Conservation (phyloP, 768 basidiomycete species). For the Suillus alpinus region DNA sequence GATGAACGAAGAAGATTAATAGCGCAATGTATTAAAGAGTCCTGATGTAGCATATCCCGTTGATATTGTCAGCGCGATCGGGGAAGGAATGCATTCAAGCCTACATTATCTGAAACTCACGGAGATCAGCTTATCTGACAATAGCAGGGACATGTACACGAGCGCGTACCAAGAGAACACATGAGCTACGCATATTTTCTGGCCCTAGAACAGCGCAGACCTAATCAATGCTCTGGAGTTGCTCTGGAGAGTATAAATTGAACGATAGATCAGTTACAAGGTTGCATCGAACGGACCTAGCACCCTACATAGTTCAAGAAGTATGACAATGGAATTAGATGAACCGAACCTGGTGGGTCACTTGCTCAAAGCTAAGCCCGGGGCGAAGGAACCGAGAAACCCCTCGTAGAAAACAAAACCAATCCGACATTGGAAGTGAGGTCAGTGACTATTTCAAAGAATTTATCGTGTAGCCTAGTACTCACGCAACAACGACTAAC, state of each 20-base stretch:
- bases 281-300: background rate
- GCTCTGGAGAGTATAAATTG: slow-evolving; percentile 40
- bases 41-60: too few species aligned
- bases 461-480: background rate
- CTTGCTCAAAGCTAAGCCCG: background rate
- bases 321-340: too few species aligned
- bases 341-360: slow-evolving; percentile 51
- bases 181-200: too few species aligned
- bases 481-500: slow-evolving; percentile 27
- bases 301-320: slow-evolving; percentile 57
- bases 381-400: background rate
- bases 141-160: too few species aligned
- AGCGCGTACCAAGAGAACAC: too few species aligned
- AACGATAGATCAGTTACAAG: background rate
- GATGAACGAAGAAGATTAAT: too few species aligned
- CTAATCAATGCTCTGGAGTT: too few species aligned
- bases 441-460: slow-evolving; percentile 18
- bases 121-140: too few species aligned
- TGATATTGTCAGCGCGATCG: too few species aligned
- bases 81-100: too few species aligned
- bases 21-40: too few species aligned
- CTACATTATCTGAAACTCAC: too few species aligned
- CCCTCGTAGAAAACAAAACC: background rate
- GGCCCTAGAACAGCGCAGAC: slow-evolving; percentile 18
- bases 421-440: slow-evolving; percentile 39